Conservation (phyloP, 805 yeast species). For the Wickerhamomyces ciferrii region DNA sequence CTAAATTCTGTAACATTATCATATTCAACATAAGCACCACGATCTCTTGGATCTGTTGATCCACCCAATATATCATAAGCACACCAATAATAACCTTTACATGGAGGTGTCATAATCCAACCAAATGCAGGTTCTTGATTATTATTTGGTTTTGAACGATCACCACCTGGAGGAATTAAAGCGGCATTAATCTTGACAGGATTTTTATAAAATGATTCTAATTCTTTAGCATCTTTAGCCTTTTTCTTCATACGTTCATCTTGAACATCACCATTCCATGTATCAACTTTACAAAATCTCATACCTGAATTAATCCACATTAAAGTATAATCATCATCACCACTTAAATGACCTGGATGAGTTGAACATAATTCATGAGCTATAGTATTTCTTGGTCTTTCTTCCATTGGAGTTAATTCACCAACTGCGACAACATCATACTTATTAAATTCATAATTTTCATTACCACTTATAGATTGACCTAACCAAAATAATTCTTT, state of each 20-base stretch:
- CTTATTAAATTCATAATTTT: slow-evolving; percentile 20
- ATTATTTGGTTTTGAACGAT: slow-evolving; percentile 19
- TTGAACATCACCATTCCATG: slow-evolving; percentile 25
- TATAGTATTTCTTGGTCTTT: slow-evolving; percentile 4
- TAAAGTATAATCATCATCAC: slow-evolving; percentile 37
- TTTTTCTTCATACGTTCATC: slow-evolving; percentile 24
- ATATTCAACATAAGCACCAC: slow-evolving; percentile 20
- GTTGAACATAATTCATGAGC: slow-evolving; percentile 45
- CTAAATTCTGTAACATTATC: slow-evolving; percentile 16
- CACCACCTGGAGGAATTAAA: slow-evolving; percentile 43
- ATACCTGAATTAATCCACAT: slow-evolving; percentile 59
- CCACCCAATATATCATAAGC: slow-evolving; percentile 51
- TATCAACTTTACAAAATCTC: slow-evolving; percentile 38
- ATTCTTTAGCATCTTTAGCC: slow-evolving; percentile 2
- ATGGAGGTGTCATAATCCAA: slow-evolving; percentile 46
- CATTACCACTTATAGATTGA: slow-evolving; percentile 32
- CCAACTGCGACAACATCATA: slow-evolving; percentile 14
- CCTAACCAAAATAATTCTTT: slow-evolving; percentile 72
- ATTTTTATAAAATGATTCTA: slow-evolving; percentile 24
- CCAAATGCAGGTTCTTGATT: slow-evolving; percentile 41
- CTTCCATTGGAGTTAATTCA: slow-evolving; percentile 3
- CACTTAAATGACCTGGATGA: slow-evolving; percentile 52
- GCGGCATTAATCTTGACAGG: slow-evolving; percentile 41
- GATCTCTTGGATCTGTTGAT: slow-evolving; percentile 15
- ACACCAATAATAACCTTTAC: slow-evolving; percentile 57